Conservation (phyloP, 2,329 filamentous ascomycete species). For the Elsinoe fawcettii region DNA sequence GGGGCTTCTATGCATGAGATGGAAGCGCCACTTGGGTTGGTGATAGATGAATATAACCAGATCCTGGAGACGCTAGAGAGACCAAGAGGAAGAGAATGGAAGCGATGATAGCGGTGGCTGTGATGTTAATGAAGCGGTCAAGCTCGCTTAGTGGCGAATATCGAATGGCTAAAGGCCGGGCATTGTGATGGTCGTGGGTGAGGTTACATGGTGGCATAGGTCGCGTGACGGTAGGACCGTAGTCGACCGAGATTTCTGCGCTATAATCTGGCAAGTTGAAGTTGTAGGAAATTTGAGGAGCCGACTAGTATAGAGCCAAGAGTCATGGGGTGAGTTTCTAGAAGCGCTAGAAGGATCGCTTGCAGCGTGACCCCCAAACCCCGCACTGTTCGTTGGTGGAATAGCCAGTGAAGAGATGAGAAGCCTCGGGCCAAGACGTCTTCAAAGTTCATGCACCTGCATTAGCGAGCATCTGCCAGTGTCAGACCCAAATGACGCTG, state of each 20-base stretch:
- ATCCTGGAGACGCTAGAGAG: not conserved
- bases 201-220: constrained; percentile 7
- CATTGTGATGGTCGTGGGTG: not conserved
- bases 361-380: constrained; percentile 6
- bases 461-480: constrained; percentile 6
- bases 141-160: not conserved
- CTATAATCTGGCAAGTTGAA: not conserved
- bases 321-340: not conserved
- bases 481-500: constrained; percentile 1
- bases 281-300: constrained; percentile 11
- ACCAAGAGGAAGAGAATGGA: not conserved
- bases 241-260: not conserved
- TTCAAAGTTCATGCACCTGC: constrained; percentile 9
- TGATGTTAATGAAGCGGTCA: not conserved
- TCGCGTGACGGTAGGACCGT: constrained; percentile 1
- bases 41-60: not conserved
- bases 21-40: not conserved
- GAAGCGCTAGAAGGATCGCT: constrained; percentile 10
- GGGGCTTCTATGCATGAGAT: not conserved
- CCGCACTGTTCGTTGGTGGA: not conserved
- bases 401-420: not conserved
- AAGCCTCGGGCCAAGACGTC: not conserved
- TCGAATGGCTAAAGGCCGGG: not conserved
- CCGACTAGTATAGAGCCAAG: constrained; percentile 11
- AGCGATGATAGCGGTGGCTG: not conserved